These are phyloP conservation scores for Phalaenopsis aphrodite DNA, from an alignment of 106 monocot species.

Conservation along the genomic window DNA sequence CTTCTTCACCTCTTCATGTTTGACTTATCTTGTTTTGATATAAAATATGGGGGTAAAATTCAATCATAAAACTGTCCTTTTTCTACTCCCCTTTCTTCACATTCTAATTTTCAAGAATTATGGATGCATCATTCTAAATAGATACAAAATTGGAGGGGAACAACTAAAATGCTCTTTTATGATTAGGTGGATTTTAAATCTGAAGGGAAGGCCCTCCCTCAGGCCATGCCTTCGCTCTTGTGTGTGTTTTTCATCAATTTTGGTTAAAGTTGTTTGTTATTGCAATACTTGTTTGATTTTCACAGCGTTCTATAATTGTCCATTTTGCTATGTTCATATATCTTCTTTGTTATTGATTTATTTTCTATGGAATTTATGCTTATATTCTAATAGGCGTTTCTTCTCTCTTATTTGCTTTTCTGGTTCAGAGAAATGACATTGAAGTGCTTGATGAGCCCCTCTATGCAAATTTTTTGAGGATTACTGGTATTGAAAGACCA, in stretches of 20 bases:
- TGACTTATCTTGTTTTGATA: too few species aligned
- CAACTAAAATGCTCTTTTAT: not conserved
- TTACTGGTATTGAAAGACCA: slow-evolving; percentile 62
- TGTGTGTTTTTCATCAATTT: not conserved
- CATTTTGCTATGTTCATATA: not conserved
- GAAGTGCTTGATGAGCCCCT: slow-evolving; percentile 92
- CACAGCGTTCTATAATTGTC: not conserved
- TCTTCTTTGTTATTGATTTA: not conserved
- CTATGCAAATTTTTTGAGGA: slow-evolving; percentile 68
- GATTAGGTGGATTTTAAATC: not conserved
- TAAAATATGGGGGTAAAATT: too few species aligned
- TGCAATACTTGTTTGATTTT: not conserved
- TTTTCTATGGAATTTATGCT: slow-evolving; percentile 1
- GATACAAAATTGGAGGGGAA: not conserved
- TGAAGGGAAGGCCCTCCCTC: not conserved
- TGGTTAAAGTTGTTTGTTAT: not conserved
- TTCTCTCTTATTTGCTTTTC: not conserved
- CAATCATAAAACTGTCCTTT: too few species aligned
- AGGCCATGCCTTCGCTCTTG: not conserved
- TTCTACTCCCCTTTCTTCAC: too few species aligned
- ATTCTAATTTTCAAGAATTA: not conserved
- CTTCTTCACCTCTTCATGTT: too few species aligned
- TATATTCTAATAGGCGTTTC: not conserved
- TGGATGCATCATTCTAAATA: not conserved
- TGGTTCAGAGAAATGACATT: slow-evolving; percentile 73